Evolutionary conservation across 495 filamentous ascomycete species (phyloP).

Genomic region (Ascodesmis nigricans): DNA sequence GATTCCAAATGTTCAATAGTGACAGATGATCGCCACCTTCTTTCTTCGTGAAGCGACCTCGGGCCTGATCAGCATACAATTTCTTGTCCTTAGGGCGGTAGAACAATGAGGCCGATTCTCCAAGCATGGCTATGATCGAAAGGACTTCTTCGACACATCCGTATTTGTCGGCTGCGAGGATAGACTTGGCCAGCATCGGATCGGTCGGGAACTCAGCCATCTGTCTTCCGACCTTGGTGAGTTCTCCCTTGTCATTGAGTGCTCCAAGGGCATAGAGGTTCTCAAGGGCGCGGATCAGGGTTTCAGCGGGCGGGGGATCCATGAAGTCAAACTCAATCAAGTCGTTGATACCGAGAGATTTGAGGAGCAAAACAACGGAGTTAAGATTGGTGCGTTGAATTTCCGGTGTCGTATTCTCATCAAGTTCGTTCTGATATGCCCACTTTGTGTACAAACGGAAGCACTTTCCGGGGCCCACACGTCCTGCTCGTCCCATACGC

Average conservation of each 20-base stretch:
- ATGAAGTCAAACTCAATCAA: constrained; percentile 92
- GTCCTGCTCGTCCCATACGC: constrained; percentile 73
- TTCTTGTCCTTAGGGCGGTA: constrained; percentile 97
- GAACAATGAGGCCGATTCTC: constrained; percentile 72
- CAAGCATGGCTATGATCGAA: constrained; percentile 84
- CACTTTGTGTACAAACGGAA: constrained; percentile 91
- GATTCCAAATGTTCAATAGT: constrained; percentile 87
- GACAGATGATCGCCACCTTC: constrained; percentile 85
- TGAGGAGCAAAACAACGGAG: constrained; percentile 62
- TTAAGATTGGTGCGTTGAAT: constrained; percentile 84
- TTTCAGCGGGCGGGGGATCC: constrained; percentile 79
- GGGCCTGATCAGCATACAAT: constrained; percentile 78
- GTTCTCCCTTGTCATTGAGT: constrained; percentile 67
- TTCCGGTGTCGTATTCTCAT: constrained; percentile 80
- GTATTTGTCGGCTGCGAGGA: constrained; percentile 72
- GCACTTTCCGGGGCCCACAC: constrained; percentile 82
- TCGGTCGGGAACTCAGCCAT: constrained; percentile 96
- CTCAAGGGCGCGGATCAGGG: constrained; percentile 74
- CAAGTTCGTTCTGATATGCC: constrained; percentile 84
- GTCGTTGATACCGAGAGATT: constrained; percentile 82
- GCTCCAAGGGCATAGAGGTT: constrained; percentile 82
- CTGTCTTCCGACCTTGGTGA: constrained; percentile 80
- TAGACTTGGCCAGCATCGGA: constrained; percentile 75
- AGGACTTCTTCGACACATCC: constrained; percentile 88
- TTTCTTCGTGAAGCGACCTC: constrained; percentile 76